Evolutionary conservation across 495 filamentous ascomycete genomes (phyloP), one percentile per base, ranked within the genome.

Genomic region (Venustampulla echinocandica): DNA sequence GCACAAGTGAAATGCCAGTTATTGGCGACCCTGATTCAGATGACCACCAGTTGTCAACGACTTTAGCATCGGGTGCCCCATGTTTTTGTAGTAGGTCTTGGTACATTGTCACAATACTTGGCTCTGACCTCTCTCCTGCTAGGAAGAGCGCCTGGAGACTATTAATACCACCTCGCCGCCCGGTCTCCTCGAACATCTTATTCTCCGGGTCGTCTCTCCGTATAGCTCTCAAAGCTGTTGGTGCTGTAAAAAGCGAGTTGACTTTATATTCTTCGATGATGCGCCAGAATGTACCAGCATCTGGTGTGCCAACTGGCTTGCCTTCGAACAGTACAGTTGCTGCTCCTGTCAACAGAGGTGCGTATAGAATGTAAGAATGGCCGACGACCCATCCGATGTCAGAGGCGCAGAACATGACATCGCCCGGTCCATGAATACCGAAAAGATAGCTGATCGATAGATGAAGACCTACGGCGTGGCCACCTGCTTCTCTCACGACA

Each of bases 31-130:
- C 90, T 1, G 84, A 87, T 63, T 95, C 90, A 1, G 86, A 90
- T 2, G 85, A 90, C 90, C 90, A 96, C 90, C 90, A 96, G 59
- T 95, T 94, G 61, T 96, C 90, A 41, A 95, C 71, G 13, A 95
- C 85, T 21, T 75, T 66, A 0, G 87, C 79, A 22, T 74, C 73
- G 0, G 64, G 66, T 0, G 79, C 76, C 28, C 75, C 81, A 52
- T 87, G 79, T 42, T 73, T 67, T 10, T 65, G 55, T 2, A 95
- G 67, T 1, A 93, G 71, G 4, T 78, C 67, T 54, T 89, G 82
- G 48, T 89, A 95, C 60, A 83, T 78, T 9, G 71, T 74, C 2
- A 96, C 74, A 56, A 96, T 88, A 42, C 80, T 82, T 4, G 90
- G 89, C 56, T 96, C 90, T 46, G 85, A 92, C 13, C 89, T 70